These are phyloP conservation scores for Senecio squalidus DNA, from an alignment of 140 eudicot species.

Conservation along the genomic window DNA sequence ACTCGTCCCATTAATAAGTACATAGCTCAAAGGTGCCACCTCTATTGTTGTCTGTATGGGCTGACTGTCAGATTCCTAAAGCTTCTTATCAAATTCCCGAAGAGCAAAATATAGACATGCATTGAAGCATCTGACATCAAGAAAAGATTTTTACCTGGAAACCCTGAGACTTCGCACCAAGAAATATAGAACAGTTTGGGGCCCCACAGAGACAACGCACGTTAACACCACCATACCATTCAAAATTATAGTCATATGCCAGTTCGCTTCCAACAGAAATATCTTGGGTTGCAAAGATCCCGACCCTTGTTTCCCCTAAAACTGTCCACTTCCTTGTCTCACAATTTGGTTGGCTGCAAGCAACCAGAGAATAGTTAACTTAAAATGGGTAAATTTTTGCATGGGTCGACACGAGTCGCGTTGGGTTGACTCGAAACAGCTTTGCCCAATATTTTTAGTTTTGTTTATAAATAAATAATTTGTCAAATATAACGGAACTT, in stretches of 20 bases:
- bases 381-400: no score
- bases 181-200: conserved; percentile 80
- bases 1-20: not conserved
- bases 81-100: not conserved
- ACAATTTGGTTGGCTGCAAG: conserved; percentile 83
- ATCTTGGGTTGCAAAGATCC: conserved; percentile 82
- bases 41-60: not conserved
- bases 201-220: conserved; percentile 98
- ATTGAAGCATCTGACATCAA: not conserved
- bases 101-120: not conserved
- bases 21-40: not conserved
- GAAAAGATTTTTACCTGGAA: conserved; percentile 53
- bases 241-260: conserved; percentile 93
- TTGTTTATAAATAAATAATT: no score
- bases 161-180: conserved; percentile 95
- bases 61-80: not conserved
- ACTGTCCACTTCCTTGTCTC: conserved; percentile 99
- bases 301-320: conserved; percentile 85
- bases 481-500: no score
- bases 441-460: no score
- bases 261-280: conserved; percentile 70
- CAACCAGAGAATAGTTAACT: conserved; percentile 14
- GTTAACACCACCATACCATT: conserved; percentile 96
- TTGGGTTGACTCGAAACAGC: not conserved
- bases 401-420: not conserved